A percentile compares a stretch with the other conserved stretches of the same genome.
phyloP scores from a whole-genome alignment of 2,329 filamentous ascomycete species.

The Fusarium pilosicola region DNA sequence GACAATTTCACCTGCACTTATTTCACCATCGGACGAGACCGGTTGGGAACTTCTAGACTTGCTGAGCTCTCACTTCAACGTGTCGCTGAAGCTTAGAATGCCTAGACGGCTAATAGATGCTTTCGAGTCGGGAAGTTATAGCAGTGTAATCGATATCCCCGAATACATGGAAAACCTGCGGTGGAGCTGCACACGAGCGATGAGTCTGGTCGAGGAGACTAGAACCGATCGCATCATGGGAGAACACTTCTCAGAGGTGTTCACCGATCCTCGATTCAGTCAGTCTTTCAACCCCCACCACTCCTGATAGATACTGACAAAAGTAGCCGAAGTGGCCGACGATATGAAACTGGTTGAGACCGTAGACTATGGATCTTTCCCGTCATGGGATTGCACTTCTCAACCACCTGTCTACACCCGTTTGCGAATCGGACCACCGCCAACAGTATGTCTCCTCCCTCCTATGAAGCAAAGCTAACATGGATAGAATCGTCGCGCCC shows the following conservation, averaged over 20 bases:
- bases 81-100: conserved; percentile 59
- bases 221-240: conserved; percentile 58
- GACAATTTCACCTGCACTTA: conserved; percentile 57
- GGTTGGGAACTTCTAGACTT: conserved; percentile 54
- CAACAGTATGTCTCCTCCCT: conserved; percentile 55
- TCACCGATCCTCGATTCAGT: conserved; percentile 60
- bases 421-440: conserved; percentile 61
- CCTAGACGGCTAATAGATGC: conserved; percentile 56
- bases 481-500: conserved; percentile 58
- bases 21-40: conserved; percentile 47
- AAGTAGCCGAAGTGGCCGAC: conserved; percentile 54
- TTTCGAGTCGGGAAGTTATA: conserved; percentile 61
- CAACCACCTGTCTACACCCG: conserved; percentile 54
- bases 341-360: conserved; percentile 53
- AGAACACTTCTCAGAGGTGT: conserved; percentile 53
- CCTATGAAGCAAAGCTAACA: conserved; percentile 16
- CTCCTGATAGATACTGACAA: conserved; percentile 16
- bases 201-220: conserved; percentile 63
- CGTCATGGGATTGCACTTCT: conserved; percentile 55
- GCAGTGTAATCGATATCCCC: conserved; percentile 60
- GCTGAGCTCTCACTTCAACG: conserved; percentile 57
- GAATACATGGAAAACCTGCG: conserved; percentile 56
- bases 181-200: conserved; percentile 61
- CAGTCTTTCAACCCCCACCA: conserved; percentile 36
- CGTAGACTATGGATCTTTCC: conserved; percentile 64